These are phyloP conservation scores for Periconia sp. DNA, from an alignment of 2,329 filamentous ascomycete species.

Conservation along the genomic window DNA sequence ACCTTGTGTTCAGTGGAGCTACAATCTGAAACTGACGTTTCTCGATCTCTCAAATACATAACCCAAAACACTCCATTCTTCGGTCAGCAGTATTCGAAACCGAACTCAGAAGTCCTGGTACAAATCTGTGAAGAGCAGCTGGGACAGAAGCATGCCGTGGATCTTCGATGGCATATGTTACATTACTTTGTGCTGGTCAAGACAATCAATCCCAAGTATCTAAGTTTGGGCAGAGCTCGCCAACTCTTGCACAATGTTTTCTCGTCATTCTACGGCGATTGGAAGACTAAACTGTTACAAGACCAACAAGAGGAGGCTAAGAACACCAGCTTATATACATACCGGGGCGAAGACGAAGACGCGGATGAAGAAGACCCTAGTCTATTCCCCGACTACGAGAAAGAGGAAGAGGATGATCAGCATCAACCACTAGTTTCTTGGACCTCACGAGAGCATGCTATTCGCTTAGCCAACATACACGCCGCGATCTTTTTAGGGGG, in stretches of 20 bases:
- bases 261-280: constrained; percentile 73
- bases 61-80: constrained; percentile 36
- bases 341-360: constrained; percentile 78
- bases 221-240: constrained; percentile 16
- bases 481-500: constrained; percentile 31
- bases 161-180: constrained; percentile 42
- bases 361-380: constrained; percentile 75
- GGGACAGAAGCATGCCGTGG: constrained; percentile 21
- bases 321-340: constrained; percentile 78
- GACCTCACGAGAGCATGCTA: constrained; percentile 35
- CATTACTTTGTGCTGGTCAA: constrained; percentile 26
- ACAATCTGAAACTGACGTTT: constrained; percentile 15
- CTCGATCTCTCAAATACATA: constrained; percentile 27
- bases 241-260: constrained; percentile 66
- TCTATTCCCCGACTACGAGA: constrained; percentile 78
- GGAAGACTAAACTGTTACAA: constrained; percentile 73
- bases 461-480: constrained; percentile 38
- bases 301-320: constrained; percentile 76
- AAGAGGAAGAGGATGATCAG: constrained; percentile 44
- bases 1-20: constrained; percentile 51
- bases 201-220: constrained; percentile 21
- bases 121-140: constrained; percentile 22
- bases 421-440: constrained; percentile 7
- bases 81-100: constrained; percentile 16
- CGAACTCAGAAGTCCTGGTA: constrained; percentile 19